Conservation (phyloP, 805 yeast species). For the Schwanniomyces pseudopolymorphus region DNA sequence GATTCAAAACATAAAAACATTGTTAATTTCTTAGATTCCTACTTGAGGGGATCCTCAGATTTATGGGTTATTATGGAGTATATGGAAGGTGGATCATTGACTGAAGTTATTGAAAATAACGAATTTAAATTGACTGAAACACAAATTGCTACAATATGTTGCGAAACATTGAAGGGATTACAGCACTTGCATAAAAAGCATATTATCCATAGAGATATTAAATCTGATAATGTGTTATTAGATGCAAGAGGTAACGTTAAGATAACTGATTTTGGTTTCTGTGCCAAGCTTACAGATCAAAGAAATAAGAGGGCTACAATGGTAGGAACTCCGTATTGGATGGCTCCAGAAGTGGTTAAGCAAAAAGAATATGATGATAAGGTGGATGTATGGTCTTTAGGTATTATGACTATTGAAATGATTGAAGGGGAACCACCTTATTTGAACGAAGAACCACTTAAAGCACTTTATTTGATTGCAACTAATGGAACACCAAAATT, state of each 20-base stretch:
- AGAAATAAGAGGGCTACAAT: constrained; percentile 75
- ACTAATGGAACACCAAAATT: constrained; percentile 80
- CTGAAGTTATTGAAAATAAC: constrained; percentile 93
- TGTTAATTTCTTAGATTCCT: constrained; percentile 92
- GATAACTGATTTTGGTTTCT: constrained; percentile 48
- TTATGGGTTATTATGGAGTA: constrained; percentile 99
- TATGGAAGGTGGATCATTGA: constrained; percentile 98
- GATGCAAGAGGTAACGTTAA: constrained; percentile 44
- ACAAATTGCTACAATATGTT: constrained; percentile 89
- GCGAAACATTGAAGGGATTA: constrained; percentile 87
- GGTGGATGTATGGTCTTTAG: constrained; percentile 81
- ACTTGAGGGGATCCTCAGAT: constrained; percentile 73
- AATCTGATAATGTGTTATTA: constrained; percentile 46
- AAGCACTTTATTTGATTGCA: constrained; percentile 74
- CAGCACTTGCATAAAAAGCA: constrained; percentile 89
- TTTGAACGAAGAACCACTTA: constrained; percentile 73
- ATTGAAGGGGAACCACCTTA: constrained; percentile 86
- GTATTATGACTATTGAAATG: constrained; percentile 86
- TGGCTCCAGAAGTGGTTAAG: constrained; percentile 85
- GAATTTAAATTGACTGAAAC: constrained; percentile 68
- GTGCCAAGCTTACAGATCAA: constrained; percentile 76
- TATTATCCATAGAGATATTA: constrained; percentile 71
- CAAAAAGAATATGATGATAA: constrained; percentile 80
- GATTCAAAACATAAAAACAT: constrained; percentile 93
- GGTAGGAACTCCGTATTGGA: constrained; percentile 91